A percentile compares a stretch with the other conserved stretches of the same genome.
Conservation (phyloP, 1,284 basidiomycete species). For the Cryptococcus jaspeensis region DNA sequence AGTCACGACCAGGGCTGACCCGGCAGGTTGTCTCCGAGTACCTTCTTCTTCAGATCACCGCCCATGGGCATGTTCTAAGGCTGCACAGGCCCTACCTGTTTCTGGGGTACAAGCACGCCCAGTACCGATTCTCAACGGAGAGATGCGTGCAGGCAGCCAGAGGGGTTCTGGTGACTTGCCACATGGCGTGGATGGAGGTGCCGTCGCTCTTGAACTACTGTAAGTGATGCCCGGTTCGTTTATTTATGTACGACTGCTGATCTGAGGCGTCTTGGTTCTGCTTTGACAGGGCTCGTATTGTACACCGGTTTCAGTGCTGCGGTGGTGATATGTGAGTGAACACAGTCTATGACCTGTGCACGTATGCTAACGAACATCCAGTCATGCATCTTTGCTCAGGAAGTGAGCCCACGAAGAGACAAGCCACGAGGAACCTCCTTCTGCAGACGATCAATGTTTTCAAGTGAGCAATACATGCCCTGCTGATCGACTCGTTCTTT, state of each 20-base stretch:
- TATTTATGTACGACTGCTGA: no score
- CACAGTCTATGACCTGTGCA: no score
- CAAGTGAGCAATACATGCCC: background rate
- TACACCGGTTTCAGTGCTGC: conserved; percentile 3
- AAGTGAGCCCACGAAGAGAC: background rate
- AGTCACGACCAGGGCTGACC: background rate
- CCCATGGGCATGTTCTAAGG: background rate
- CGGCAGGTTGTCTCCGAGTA: conserved; percentile 1
- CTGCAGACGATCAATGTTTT: conserved; percentile 2
- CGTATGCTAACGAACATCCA: background rate
- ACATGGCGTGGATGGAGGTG: background rate
- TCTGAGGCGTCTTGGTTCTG: no score
- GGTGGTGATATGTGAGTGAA: conserved; percentile 9
- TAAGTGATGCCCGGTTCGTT: background rate
- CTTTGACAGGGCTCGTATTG: background rate
- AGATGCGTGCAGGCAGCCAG: conserved; percentile 3
- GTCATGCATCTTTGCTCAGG: conserved; percentile 8
- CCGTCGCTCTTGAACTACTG: conserved; percentile 6
- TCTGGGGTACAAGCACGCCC: background rate
- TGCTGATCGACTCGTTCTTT: no score
- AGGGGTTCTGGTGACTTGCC: conserved; percentile 1
- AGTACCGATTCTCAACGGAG: conserved; percentile 2
- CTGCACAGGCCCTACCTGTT: conserved; percentile 8
- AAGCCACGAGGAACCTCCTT: background rate
- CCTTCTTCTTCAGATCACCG: background rate